Evolutionary conservation across 805 yeast genomes (phyloP).

Genomic region (Candida vaughaniae): DNA sequence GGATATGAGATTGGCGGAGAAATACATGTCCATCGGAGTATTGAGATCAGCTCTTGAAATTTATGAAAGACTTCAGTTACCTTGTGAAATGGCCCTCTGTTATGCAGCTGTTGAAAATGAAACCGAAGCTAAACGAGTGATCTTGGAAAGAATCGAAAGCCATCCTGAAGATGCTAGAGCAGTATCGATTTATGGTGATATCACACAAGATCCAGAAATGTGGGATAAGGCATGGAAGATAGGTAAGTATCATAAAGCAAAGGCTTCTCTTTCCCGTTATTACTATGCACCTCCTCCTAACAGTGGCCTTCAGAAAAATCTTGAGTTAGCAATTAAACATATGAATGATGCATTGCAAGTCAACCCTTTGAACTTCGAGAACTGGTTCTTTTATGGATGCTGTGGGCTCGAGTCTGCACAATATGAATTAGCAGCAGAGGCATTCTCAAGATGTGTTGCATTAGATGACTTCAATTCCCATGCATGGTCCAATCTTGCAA

Average conservation of each 20-base stretch:
- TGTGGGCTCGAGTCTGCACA: slow-evolving; percentile 73
- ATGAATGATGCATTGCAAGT: slow-evolving; percentile 71
- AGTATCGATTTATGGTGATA: slow-evolving; percentile 80
- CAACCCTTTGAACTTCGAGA: slow-evolving; percentile 71
- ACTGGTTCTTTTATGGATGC: slow-evolving; percentile 94
- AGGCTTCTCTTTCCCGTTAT: slow-evolving; percentile 74
- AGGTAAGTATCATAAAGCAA: slow-evolving; percentile 82
- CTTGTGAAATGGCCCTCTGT: slow-evolving; percentile 86
- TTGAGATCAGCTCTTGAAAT: slow-evolving; percentile 86
- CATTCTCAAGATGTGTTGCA: slow-evolving; percentile 87
- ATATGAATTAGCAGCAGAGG: slow-evolving; percentile 81
- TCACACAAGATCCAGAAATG: slow-evolving; percentile 66
- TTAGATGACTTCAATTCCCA: slow-evolving; percentile 76
- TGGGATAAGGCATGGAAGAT: slow-evolving; percentile 90
- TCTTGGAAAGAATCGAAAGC: slow-evolving; percentile 50
- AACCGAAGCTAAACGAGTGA: slow-evolving; percentile 58
- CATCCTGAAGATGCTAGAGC: slow-evolving; percentile 82
- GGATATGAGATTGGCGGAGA: slow-evolving; percentile 82
- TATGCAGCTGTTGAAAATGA: slow-evolving; percentile 82
- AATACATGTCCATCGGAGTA: slow-evolving; percentile 80
- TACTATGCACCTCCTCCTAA: slow-evolving; percentile 63
- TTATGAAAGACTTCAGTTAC: slow-evolving; percentile 73
- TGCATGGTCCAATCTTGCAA: slow-evolving; percentile 91
- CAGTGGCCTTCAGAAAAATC: slow-evolving; percentile 51
- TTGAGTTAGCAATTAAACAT: slow-evolving; percentile 57